Conservation (phyloP, 2,329 filamentous ascomycete species). For the Arthrinium phaeospermum region DNA sequence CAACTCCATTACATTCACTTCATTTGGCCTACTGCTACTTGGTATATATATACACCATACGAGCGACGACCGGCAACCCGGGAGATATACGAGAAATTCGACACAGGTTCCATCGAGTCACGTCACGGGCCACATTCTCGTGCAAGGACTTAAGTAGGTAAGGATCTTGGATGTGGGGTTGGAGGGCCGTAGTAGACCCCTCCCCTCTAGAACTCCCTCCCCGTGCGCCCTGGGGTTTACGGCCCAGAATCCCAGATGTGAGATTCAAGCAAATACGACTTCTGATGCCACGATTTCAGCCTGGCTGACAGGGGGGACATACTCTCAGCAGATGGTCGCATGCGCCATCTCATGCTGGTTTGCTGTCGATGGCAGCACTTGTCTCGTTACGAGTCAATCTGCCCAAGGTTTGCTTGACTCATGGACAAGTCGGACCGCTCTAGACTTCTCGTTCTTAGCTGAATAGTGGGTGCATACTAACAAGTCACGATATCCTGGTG, state of each 20-base stretch:
- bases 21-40: background rate
- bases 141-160: background rate
- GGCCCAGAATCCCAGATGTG: background rate
- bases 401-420: slow-evolving; percentile 9
- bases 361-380: background rate
- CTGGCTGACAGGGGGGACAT: background rate
- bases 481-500: slow-evolving; percentile 3
- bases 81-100: background rate
- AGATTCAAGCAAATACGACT: background rate
- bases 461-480: slow-evolving; percentile 10
- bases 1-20: background rate
- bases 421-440: background rate
- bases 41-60: background rate
- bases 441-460: slow-evolving; percentile 6
- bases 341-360: background rate
- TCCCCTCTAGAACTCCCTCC: slow-evolving; percentile 9
- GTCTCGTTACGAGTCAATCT: background rate
- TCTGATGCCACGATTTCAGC: background rate
- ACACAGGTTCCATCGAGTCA: background rate
- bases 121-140: slow-evolving; percentile 12
- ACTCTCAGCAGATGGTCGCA: background rate
- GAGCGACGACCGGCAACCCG: background rate
- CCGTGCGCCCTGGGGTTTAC: slow-evolving; percentile 10
- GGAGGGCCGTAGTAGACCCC: background rate
- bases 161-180: slow-evolving; percentile 9